Percentiles rank a stretch among this genome's conserved stretches.
Conservation (phyloP, 805 yeast genomes). For the Isabelozyma rhagii region DNA sequence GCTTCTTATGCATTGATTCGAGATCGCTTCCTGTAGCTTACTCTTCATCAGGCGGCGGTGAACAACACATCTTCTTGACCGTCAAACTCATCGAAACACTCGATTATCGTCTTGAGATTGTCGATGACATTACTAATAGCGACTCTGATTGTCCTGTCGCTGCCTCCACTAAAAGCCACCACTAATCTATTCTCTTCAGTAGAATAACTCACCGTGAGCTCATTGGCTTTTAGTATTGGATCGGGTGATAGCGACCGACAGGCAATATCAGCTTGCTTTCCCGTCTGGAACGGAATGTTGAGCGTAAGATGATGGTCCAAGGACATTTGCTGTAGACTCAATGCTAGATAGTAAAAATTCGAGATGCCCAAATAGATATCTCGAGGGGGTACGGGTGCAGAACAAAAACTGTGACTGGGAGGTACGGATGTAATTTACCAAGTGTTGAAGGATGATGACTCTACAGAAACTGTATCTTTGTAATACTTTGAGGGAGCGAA, state of each 20-base stretch:
- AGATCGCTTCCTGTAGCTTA: background rate
- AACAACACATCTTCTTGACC: slow-evolving; percentile 26
- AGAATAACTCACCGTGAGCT: slow-evolving; percentile 49
- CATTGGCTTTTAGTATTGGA: slow-evolving; percentile 73
- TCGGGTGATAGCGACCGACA: slow-evolving; percentile 64
- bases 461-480: no score
- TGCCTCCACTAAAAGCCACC: slow-evolving; percentile 54
- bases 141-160: slow-evolving; percentile 76
- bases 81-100: slow-evolving; percentile 73
- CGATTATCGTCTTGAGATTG: slow-evolving; percentile 70
- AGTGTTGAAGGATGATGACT: no score
- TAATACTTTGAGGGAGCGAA: no score
- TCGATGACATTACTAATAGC: slow-evolving; percentile 82
- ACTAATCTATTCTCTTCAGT: slow-evolving; percentile 33
- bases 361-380: no score
- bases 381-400: no score
- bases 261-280: slow-evolving; percentile 63
- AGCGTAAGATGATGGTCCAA: slow-evolving; percentile 22
- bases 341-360: no score
- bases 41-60: background rate
- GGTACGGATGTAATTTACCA: no score
- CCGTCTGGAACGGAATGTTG: slow-evolving; percentile 60
- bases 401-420: no score
- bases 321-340: background rate
- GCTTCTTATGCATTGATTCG: no score